Evolutionary conservation across 805 yeast species (phyloP), one percentile per base, ranked within the genome.

Genomic region (Candida caryicola): DNA sequence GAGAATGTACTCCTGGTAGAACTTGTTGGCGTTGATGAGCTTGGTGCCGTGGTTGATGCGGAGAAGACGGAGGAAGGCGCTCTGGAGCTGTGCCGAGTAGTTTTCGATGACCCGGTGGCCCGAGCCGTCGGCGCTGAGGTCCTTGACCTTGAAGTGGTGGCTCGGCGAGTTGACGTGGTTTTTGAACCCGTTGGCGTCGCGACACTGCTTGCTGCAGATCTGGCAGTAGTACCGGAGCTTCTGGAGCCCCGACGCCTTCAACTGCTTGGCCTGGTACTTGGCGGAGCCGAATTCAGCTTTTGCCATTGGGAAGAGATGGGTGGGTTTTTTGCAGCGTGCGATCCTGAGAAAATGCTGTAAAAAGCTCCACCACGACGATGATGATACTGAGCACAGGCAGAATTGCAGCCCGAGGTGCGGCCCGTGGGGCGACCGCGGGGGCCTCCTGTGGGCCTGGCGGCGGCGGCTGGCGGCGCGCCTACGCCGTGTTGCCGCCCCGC

Each of bases 171-270:
- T 71, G n/a, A 82, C 73, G 59, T 93, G 99, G 52, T 91, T 84
- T 52, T 85, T 83, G 68, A 85, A 93, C 17, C 99, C 99, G 62
- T 93, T 91, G 45, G 85, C 95, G 58, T 95, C 99, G 39, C 97
- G 68, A 58, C 98, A 90, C 63, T 93, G 99, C 54, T 91, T 88
- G 55, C 74, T 78, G 54, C 99, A 93, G 2, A 87, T 73, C 58
- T 84, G 98, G 60, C 99, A 93, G 61, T 89, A 95, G 73, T 79
- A 91, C 44, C 79, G 73, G 36, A 93, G 75, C 54, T 85, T 81
- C 61, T 90, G 97, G 17, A 90, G 78, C 2, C 98, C 98, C 33
- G 77, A 71, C 17, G 87, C 79, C 62, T 85, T 86, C 73, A 86
- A 74, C 58, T 82, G 80, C 52, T 85, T 87, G 21, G 91, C 74